Conservation (phyloP, 202 grass and related monocot genomes). For the Sporobolus alterniflorus region DNA sequence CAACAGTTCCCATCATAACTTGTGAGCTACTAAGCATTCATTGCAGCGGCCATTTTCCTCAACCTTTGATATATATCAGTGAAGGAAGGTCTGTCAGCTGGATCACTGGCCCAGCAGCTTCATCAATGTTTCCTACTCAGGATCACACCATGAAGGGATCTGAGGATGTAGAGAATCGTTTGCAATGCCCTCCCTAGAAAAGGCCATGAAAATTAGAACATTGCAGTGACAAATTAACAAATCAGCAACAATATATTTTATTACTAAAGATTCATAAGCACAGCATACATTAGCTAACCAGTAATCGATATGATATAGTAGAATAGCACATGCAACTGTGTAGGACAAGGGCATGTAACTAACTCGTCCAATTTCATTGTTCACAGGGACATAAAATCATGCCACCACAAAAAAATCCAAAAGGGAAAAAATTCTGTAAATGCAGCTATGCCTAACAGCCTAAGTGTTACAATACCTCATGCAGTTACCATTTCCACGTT, state of each 20-base stretch:
- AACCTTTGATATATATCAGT: slow-evolving; percentile 90
- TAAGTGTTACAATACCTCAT: neutral
- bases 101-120: slow-evolving; percentile 83
- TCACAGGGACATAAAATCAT: neutral
- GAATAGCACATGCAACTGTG: neutral
- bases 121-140: slow-evolving; percentile 97
- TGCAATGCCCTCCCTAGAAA: slow-evolving; percentile 76
- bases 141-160: slow-evolving; percentile 94
- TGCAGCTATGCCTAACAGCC: neutral
- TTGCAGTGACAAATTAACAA: neutral
- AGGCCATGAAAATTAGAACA: slow-evolving; percentile 16
- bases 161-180: slow-evolving; percentile 82
- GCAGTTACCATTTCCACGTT: slow-evolving; percentile 13
- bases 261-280: slow-evolving; percentile 36
- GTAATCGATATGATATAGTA: neutral
- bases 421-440: neutral
- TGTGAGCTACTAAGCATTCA: slow-evolving; percentile 69
- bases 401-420: no score
- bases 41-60: slow-evolving; percentile 88
- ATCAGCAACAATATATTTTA: neutral
- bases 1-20: slow-evolving; percentile 35
- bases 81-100: slow-evolving; percentile 78
- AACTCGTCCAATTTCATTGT: neutral
- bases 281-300: slow-evolving; percentile 24
- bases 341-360: neutral